Conservation (phyloP, 31 red algal species). For the Odonthalia washingtoniensis region DNA sequence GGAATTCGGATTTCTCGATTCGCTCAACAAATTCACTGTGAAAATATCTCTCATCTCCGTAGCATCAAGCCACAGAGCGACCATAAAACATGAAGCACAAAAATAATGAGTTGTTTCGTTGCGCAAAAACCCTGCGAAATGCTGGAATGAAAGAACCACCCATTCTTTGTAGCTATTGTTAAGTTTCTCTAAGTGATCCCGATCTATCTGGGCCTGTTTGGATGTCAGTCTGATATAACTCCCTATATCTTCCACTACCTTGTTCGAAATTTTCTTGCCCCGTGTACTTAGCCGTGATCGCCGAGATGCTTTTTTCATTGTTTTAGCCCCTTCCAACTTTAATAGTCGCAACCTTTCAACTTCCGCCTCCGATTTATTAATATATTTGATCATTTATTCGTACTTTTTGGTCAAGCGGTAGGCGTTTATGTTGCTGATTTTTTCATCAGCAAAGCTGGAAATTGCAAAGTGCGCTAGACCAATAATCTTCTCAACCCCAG, state of each 20-base stretch:
- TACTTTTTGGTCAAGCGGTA: constrained; percentile 70
- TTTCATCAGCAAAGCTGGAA: constrained; percentile 77
- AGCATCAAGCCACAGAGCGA: constrained; percentile 82
- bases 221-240: constrained; percentile 38
- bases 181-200: constrained; percentile 57
- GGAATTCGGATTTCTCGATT: background rate
- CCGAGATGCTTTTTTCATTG: constrained; percentile 2
- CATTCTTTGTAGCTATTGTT: constrained; percentile 55
- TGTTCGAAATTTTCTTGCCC: background rate
- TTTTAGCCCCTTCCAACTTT: constrained; percentile 35
- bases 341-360: constrained; percentile 54
- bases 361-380: constrained; percentile 49
- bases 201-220: constrained; percentile 59
- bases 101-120: constrained; percentile 60
- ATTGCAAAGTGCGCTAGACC: constrained; percentile 70
- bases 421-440: constrained; percentile 65
- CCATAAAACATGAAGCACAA: constrained; percentile 70
- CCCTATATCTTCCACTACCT: constrained; percentile 62
- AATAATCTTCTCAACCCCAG: constrained; percentile 2
- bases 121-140: constrained; percentile 75
- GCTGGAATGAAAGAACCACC: constrained; percentile 69
- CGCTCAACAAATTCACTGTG: constrained; percentile 9
- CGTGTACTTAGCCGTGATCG: background rate
- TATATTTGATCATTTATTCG: constrained; percentile 49
- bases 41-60: constrained; percentile 61